Percentiles rank a stretch among this genome's conserved stretches.
Evolutionary conservation across 2,329 filamentous ascomycete genomes (phyloP).

Genomic region (Fusarium proliferatum): DNA sequence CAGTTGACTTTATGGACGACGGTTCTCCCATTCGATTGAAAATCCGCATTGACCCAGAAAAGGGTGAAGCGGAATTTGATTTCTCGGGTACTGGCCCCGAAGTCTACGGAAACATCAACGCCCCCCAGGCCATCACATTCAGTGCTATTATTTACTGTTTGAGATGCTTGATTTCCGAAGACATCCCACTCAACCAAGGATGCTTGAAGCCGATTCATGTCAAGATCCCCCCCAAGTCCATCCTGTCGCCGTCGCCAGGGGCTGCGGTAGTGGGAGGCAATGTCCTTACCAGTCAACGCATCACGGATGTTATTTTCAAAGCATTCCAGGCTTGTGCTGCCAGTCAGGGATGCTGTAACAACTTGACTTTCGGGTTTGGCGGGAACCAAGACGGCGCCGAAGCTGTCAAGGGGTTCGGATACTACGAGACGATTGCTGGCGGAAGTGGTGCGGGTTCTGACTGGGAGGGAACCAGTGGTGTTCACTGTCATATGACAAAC

Average conservation of each 20-base stretch:
- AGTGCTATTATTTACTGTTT: conserved; percentile 91
- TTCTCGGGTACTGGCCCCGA: conserved; percentile 84
- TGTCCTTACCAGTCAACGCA: conserved; percentile 64
- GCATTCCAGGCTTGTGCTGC: conserved; percentile 84
- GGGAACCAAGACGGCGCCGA: conserved; percentile 54
- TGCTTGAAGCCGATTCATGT: conserved; percentile 81
- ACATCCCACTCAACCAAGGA: conserved; percentile 87
- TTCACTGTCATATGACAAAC: conserved; percentile 74
- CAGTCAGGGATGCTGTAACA: conserved; percentile 84
- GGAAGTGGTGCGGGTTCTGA: conserved; percentile 76
- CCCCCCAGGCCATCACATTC: conserved; percentile 83
- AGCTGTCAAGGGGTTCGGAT: conserved; percentile 56
- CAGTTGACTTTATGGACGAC: conserved; percentile 86
- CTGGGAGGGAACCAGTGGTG: conserved; percentile 57
- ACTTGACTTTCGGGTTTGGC: conserved; percentile 83
- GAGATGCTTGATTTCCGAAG: conserved; percentile 80
- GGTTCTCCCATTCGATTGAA: conserved; percentile 80
- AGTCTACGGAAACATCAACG: conserved; percentile 84
- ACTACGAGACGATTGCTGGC: conserved; percentile 70
- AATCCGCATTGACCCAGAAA: conserved; percentile 77
- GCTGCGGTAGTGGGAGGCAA: conserved; percentile 88
- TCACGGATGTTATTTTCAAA: conserved; percentile 64
- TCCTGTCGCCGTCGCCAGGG: conserved; percentile 79
- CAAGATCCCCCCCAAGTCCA: conserved; percentile 76
- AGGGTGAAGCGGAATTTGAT: conserved; percentile 83